Conservation (phyloP, 257 asterid species). For the Plantago ovata region DNA sequence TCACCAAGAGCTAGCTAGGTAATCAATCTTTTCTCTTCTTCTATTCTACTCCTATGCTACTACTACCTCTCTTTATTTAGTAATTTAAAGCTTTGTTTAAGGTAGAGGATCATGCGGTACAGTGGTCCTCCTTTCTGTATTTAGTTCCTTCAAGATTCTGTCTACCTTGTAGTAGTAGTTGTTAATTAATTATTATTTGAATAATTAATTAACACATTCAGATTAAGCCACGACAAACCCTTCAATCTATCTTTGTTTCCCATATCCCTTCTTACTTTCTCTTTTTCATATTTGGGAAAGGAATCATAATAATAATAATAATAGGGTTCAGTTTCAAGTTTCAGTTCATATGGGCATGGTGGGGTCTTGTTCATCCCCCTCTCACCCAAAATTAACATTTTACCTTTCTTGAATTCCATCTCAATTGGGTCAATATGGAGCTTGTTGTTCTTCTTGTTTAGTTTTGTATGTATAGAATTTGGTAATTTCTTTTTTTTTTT, state of each 20-base stretch:
- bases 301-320: too few species aligned
- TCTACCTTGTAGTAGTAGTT: background rate
- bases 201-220: background rate
- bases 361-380: too few species aligned
- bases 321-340: too few species aligned
- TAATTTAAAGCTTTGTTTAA: constrained; percentile 2
- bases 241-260: too few species aligned
- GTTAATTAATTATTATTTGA: background rate
- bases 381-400: too few species aligned
- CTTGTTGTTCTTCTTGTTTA: background rate
- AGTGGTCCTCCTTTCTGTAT: background rate
- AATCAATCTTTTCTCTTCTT: background rate
- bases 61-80: too few species aligned
- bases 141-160: background rate
- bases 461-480: background rate
- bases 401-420: too few species aligned
- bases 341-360: too few species aligned
- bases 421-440: too few species aligned
- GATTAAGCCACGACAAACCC: too few species aligned
- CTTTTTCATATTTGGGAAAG: too few species aligned
- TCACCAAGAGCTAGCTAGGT: background rate
- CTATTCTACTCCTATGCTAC: background rate
- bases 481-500: background rate
- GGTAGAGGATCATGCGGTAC: background rate
- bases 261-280: too few species aligned